Percentiles rank a stretch among this genome's conserved stretches.
Conservation (phyloP, 2,329 filamentous ascomycete species). For the Calonectria hongkongensis region DNA sequence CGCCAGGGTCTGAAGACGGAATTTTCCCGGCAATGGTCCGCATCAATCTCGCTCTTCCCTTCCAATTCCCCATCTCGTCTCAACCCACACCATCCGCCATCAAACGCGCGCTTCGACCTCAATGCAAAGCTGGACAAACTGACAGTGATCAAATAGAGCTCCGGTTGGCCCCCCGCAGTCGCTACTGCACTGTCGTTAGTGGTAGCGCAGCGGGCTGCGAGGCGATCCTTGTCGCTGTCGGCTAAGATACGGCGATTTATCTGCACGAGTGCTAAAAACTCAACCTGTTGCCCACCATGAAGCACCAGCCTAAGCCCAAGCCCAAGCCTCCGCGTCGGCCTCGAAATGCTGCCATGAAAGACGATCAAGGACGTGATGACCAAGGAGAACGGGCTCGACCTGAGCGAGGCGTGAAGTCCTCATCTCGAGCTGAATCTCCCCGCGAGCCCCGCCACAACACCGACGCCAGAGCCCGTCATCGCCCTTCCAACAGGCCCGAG, state of each 20-base stretch:
- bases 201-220: slow-evolving; percentile 46
- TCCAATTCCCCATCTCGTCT: slow-evolving; percentile 4
- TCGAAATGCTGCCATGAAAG: slow-evolving; percentile 65
- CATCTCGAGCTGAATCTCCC: slow-evolving; percentile 58
- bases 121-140: slow-evolving; percentile 17
- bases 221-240: slow-evolving; percentile 55
- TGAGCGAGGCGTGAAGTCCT: slow-evolving; percentile 59
- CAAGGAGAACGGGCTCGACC: slow-evolving; percentile 61
- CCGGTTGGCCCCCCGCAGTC: slow-evolving; percentile 35
- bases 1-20: slow-evolving; percentile 20
- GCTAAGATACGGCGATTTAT: slow-evolving; percentile 64
- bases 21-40: slow-evolving; percentile 33
- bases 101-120: background rate
- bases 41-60: slow-evolving; percentile 22
- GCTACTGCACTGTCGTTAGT: slow-evolving; percentile 45
- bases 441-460: slow-evolving; percentile 56
- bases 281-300: slow-evolving; percentile 57
- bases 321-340: slow-evolving; percentile 59
- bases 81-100: background rate
- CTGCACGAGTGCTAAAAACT: slow-evolving; percentile 63
- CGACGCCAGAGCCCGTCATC: slow-evolving; percentile 57
- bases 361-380: slow-evolving; percentile 61
- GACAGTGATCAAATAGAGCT: slow-evolving; percentile 26
- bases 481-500: slow-evolving; percentile 58
- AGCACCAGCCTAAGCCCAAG: slow-evolving; percentile 57